Evolutionary conservation across 371 early-diverging fungal species (phyloP), one percentile per base, ranked within the genome.

Genomic region (Circinella minor): DNA sequence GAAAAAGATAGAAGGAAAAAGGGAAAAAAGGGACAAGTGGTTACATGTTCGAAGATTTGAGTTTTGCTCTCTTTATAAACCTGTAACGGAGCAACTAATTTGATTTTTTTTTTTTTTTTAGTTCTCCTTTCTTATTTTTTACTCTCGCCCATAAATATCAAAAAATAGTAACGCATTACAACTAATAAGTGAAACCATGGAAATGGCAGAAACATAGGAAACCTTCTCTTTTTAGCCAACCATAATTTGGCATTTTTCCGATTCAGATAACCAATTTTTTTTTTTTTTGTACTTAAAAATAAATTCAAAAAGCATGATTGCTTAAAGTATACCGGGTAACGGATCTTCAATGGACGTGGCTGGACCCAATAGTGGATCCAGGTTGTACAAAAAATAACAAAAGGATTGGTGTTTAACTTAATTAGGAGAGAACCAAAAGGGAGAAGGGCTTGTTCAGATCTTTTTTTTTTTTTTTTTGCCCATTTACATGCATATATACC

Each of bases 341-440:
- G 55, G 55, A 57, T 57, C 57, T 27, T 57, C 57, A 18, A 34
- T 18, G 27, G 57, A 7, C 27, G 57, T 27, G 34, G 57, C 57
- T 57, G 57, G 57, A 57, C 57, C 57, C 57, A 18, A 55, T 43
- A 43, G 11, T 57, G 57, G 57, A 57, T 57, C 57, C 57, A 57
- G 14, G 57, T 57, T 27, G 57, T 34, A 57, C 57, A 57, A 57
- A 15, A 47, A 15, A 4, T 27, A 27, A 27, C 27, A 27, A 27
- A 27, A 27, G 27, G 27, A 27, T 27, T 27, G 27, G 27, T 43
- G 11, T 3, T 43, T 43, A 9, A 43, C 43, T 43, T 43, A 11
- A 43, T 43, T 43, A 6, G 43, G 43, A 43, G 11, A 43, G 43
- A 43, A 43, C 3, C 11, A 43, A 11, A 43, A 43, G 43, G 43